Evolutionary conservation across 2,329 filamentous ascomycete species (phyloP), one percentile per base, ranked within the genome.

Genomic region (Apiospora pterosperma): DNA sequence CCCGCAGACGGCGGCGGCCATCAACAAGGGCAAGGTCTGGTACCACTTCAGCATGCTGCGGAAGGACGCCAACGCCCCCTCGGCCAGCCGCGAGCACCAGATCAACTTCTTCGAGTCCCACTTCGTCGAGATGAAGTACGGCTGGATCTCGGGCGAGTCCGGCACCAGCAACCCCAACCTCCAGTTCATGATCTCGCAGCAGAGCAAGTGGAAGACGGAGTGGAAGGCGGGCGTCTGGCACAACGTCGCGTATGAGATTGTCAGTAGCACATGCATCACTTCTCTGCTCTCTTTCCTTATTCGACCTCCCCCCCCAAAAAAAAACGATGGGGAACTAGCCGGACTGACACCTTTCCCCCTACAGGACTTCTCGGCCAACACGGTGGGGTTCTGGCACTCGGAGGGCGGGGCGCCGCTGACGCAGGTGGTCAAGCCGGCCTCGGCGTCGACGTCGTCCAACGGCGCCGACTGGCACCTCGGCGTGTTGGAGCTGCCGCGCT

Each of bases 101-200:
- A 81, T 83, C 71, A 77, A 75, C 73, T 84, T 84, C 76, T 88
- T 88, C 78, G 89, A 91, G 78, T 86, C 82, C 74, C 90, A 92
- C 77, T 92, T 92, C 76, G 92, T 89, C 14, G 90, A 92, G 80
- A 78, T 92, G 75, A 92, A 92, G 80, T 87, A 86, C 65, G 90
- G 90, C 55, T 87, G 84, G 83, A 79, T 88, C 38, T 78, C 76
- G 62, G 83, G 83, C 59, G 77, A 80, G 64, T 67, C 73, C 41
- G 81, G 78, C 44, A 79, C 78, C 19, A 75, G 74, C 23, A 80
- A 85, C 66, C 77, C 82, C 38, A 82, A 84, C 68, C 80, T 92
- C 67, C 85, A 87, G 70, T 92, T 89, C 88, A 85, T 87, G 76
- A 86, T 88, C 11, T 81, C 82, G 66, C 84, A 88, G 19, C 78